These are phyloP conservation scores for Pleodorina starrii DNA, from an alignment of 139 green algal genomes.

Conservation along the genomic window DNA sequence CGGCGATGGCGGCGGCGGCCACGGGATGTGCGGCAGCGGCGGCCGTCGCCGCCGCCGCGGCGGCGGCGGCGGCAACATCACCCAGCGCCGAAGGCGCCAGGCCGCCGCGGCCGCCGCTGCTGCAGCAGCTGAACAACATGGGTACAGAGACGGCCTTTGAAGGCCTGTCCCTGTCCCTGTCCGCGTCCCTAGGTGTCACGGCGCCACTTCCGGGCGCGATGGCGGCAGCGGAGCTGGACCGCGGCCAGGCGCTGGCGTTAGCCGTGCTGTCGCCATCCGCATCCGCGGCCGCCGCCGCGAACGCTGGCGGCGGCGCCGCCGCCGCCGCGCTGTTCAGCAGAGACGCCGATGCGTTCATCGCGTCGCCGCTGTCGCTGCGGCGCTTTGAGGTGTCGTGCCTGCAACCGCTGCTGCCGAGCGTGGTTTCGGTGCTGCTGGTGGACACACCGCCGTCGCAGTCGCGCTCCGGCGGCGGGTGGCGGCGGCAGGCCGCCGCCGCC, in stretches of 20 bases:
- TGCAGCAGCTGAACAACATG: neutral
- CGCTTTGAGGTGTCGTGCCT: constrained; percentile 36
- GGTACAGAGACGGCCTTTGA: neutral
- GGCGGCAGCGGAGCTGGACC: too few species aligned
- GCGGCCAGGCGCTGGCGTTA: neutral
- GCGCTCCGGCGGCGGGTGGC: neutral
- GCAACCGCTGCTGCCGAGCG: constrained; percentile 3
- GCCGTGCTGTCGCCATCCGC: neutral
- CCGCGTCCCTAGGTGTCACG: neutral
- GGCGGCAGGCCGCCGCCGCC: neutral
- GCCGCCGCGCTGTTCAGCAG: neutral
- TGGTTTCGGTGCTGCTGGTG: constrained; percentile 21
- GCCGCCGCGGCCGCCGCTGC: constrained; percentile 16
- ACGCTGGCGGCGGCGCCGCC: too few species aligned
- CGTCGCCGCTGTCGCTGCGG: constrained; percentile 22
- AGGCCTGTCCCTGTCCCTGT: neutral
- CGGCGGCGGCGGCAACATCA: neutral
- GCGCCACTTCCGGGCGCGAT: neutral
- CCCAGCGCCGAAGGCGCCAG: neutral
- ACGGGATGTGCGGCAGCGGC: neutral
- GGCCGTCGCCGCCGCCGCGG: neutral
- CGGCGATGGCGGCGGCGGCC: neutral
- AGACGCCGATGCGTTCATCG: neutral
- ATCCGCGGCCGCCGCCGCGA: neutral
- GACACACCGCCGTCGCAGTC: neutral